A percentile compares a stretch with the other conserved stretches of the same genome.
phyloP scores from a whole-genome alignment of 2,329 filamentous ascomycete species.

The Arthrobotrys conoides region DNA sequence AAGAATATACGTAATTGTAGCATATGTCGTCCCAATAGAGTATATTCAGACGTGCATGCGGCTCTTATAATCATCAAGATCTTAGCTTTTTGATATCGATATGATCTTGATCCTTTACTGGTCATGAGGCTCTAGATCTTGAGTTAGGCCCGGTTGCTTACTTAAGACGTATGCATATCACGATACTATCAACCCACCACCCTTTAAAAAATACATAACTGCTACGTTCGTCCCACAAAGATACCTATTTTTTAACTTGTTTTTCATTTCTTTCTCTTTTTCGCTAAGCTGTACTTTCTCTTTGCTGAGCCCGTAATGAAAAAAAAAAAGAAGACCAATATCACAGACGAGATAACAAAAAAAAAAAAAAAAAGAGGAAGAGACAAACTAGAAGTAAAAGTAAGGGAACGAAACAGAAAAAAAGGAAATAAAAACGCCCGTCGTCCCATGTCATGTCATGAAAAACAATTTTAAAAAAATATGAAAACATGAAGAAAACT shows the following conservation, averaged over 20 bases:
- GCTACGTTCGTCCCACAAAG: too few species aligned
- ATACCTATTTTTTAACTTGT: not conserved
- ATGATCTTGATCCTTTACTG: not conserved
- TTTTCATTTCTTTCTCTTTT: not conserved
- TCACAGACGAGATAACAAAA: not conserved
- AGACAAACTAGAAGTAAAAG: not conserved
- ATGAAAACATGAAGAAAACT: constrained; percentile 1
- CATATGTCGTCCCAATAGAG: not conserved
- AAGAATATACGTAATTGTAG: too few species aligned
- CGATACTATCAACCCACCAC: not conserved
- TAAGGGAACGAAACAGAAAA: not conserved
- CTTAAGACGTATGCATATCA: not conserved
- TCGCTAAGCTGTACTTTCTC: not conserved
- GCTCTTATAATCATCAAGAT: not conserved
- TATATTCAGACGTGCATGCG: not conserved
- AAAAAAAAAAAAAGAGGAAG: not conserved
- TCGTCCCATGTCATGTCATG: not conserved
- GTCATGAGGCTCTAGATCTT: not conserved
- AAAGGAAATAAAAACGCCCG: not conserved
- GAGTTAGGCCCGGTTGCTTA: too few species aligned
- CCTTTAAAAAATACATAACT: not conserved
- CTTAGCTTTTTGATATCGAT: not conserved
- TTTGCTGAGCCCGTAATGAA: not conserved
- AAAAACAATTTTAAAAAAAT: too few species aligned
- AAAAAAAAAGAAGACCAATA: not conserved